Evolutionary conservation across 2,329 filamentous ascomycete genomes (phyloP).

Genomic region (Ceratocystis ficicola): DNA sequence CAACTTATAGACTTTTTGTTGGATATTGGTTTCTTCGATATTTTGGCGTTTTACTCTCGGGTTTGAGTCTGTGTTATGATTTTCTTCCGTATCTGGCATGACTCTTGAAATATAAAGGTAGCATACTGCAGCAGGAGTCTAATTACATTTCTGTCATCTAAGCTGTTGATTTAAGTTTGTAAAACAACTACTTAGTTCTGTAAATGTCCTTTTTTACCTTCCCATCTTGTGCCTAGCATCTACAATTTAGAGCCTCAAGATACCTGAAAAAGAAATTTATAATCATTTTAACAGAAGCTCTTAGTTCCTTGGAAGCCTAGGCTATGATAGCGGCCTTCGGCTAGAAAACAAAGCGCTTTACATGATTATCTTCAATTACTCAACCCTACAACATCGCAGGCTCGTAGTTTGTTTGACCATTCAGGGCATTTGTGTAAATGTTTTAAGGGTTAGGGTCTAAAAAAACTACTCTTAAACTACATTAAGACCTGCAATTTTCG

Average conservation of each 20-base stretch:
- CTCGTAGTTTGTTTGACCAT: not conserved
- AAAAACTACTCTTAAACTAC: not conserved
- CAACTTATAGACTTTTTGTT: constrained; percentile 50
- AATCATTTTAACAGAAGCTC: too few species aligned
- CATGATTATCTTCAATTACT: too few species aligned
- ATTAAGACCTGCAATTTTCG: not conserved
- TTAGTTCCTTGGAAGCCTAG: too few species aligned
- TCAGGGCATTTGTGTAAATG: not conserved
- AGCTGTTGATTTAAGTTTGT: not conserved
- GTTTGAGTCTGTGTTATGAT: not conserved
- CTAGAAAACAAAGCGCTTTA: too few species aligned
- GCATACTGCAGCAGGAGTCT: not conserved
- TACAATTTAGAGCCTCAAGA: too few species aligned
- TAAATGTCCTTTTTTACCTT: too few species aligned
- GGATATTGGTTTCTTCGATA: constrained; percentile 17
- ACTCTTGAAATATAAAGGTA: constrained; percentile 12
- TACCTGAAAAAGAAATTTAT: too few species aligned
- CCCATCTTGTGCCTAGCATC: too few species aligned
- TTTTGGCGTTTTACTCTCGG: too few species aligned
- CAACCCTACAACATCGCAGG: too few species aligned
- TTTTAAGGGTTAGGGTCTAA: not conserved
- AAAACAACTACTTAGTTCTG: too few species aligned
- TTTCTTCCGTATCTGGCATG: constrained; percentile 1
- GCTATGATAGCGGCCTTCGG: too few species aligned
- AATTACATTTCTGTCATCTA: constrained; percentile 1